Evolutionary conservation across 768 basidiomycete genomes (phyloP).

Genomic region (Pleurotus tuoliensis): DNA sequence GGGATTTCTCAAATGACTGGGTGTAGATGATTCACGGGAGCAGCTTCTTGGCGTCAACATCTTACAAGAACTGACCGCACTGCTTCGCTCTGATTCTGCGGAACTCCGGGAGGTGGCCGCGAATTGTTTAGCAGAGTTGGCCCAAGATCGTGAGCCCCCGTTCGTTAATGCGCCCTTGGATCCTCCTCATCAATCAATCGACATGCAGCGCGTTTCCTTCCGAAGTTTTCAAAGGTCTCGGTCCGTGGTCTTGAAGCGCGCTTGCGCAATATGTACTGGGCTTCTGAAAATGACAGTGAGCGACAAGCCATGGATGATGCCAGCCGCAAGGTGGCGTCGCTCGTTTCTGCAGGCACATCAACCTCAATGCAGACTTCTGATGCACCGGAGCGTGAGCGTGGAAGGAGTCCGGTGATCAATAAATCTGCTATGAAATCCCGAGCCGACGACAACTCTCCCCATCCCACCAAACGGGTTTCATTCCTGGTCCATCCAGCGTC

Average conservation of each 20-base stretch:
- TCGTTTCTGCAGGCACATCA: background rate
- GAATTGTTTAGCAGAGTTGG: background rate
- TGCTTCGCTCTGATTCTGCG: background rate
- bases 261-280: background rate
- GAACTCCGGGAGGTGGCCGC: background rate
- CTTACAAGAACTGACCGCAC: background rate
- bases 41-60: background rate
- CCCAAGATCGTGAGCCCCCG: background rate
- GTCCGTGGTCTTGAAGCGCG: background rate
- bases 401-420: background rate
- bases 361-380: background rate
- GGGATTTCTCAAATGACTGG: background rate
- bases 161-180: too few relatives aligned
- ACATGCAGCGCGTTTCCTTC: background rate
- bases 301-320: conserved; percentile 1
- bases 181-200: too few relatives aligned
- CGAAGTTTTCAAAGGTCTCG: background rate
- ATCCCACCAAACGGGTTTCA: background rate
- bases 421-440: background rate
- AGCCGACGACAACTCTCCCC: background rate
- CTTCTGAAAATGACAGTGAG: background rate
- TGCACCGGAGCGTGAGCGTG: background rate
- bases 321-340: background rate
- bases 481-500: background rate
- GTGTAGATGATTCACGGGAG: background rate